Evolutionary conservation across 108 stramenopile species (phyloP), one percentile per base, ranked within the genome.

Genomic region (Nitzschia sp.): DNA sequence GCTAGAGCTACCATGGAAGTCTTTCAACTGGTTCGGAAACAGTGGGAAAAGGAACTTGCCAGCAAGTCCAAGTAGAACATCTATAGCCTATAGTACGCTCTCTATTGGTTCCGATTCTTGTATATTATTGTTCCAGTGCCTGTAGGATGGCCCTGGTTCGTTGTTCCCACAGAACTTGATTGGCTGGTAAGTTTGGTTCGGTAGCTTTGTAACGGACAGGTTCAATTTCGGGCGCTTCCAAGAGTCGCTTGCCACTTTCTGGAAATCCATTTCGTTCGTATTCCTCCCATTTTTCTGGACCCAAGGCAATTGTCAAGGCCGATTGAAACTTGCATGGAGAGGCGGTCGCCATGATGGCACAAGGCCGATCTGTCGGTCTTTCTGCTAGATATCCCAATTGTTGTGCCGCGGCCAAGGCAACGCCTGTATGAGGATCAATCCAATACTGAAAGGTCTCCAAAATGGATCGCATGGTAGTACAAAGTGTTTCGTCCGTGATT

Each of bases 381-480:
- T 56, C 37, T 6, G 17, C n/a, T 11, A 60, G 41, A 57, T 56
- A 91, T 19, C 91, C 91, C 54, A 87, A 57, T 64, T 68, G 67
- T 53, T 85, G 58, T 6, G 89, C 91, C 5, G 85, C 90, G 14
- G 73, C 66, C 12, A 93, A 41, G n/a, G 88, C 94, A 12, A 95
- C 90, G 11, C 86, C 84, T 5, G 91, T 93, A 65, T 95, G 91
- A 20, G 94, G 94, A 81, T 95, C 94, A n/a, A 63, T 71, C 21
- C 80, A 67, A 59, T 90, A 90, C 19, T 66, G 42, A 41, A n/a
- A 57, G 2, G 73, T 65, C 0, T 76, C 66, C 39, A 64, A 24
- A 39, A 73, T 59, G 15, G 54, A 25, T 3, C 43, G 64, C 15
- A 88, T 83, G 1, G 83, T 81, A 6, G 9, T 44, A 41, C 82